Conservation (phyloP, 2,329 filamentous ascomycete genomes). For the Ophiostoma perfectum region DNA sequence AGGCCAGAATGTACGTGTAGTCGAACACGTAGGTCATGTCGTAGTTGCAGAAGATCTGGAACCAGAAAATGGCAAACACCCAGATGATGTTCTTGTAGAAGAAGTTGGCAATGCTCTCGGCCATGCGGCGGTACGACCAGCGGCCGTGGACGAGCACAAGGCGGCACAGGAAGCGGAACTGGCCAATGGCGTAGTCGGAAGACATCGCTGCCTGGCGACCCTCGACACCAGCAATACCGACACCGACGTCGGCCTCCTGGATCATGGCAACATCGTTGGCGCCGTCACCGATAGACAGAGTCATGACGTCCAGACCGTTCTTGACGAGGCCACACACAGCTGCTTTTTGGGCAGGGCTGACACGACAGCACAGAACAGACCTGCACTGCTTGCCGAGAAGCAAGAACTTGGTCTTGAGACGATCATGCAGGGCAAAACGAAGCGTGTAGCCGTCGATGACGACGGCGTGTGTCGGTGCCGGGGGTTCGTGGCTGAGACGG, state of each 20-base stretch:
- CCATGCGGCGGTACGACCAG: constrained; percentile 93
- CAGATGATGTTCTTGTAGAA: constrained; percentile 99
- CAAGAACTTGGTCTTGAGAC: constrained; percentile 84
- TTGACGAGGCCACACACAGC: constrained; percentile 97
- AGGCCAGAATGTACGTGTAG: constrained; percentile 94
- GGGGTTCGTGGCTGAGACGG: constrained; percentile 76
- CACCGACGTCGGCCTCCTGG: constrained; percentile 92
- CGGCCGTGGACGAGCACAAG: constrained; percentile 85
- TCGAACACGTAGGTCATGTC: constrained; percentile 97
- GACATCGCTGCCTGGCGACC: constrained; percentile 93
- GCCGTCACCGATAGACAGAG: constrained; percentile 85
- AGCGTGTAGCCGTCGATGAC: constrained; percentile 94
- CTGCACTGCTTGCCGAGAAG: constrained; percentile 95
- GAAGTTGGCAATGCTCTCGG: constrained; percentile 94
- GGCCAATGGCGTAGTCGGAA: constrained; percentile 89
- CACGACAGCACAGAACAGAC: constrained; percentile 93
- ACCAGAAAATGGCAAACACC: constrained; percentile 97
- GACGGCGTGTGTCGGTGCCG: constrained; percentile 80
- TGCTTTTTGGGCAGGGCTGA: constrained; percentile 94
- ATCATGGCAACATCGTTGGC: constrained; percentile 98
- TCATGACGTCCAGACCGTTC: constrained; percentile 91
- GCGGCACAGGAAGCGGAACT: constrained; percentile 82
- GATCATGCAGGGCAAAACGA: constrained; percentile 76
- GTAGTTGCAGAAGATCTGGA: constrained; percentile 89
- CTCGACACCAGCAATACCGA: constrained; percentile 90